phyloP scores from a whole-genome alignment of 371 early-diverging fungal genomes.

The Mortierella sp. region DNA sequence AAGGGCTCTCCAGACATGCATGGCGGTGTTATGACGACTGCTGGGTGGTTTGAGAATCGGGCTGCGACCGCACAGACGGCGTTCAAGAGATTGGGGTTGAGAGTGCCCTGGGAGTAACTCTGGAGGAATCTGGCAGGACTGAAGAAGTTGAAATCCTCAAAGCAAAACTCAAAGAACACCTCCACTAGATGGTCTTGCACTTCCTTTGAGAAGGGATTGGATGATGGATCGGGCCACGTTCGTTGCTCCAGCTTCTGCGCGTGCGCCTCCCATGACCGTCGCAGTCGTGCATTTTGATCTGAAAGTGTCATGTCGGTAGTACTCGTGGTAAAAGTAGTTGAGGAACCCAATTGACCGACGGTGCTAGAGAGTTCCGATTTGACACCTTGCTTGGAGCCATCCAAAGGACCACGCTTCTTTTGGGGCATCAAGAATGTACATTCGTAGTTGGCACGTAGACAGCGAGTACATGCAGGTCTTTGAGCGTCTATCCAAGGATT shows the following conservation, averaged over 20 bases:
- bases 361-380: neutral
- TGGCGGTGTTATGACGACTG: neutral
- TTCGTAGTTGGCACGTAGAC: neutral
- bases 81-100: neutral
- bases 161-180: constrained; percentile 3
- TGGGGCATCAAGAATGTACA: constrained; percentile 3
- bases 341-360: neutral
- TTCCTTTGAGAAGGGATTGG: neutral
- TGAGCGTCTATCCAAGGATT: neutral
- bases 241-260: neutral
- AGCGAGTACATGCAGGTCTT: neutral
- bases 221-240: neutral
- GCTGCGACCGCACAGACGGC: constrained; percentile 12
- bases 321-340: neutral
- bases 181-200: neutral
- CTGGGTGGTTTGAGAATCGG: constrained; percentile 8
- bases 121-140: neutral
- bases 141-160: neutral
- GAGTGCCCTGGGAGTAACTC: neutral
- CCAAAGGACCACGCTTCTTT: neutral
- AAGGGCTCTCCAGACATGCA: constrained; percentile 7
- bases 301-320: neutral
- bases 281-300: neutral
- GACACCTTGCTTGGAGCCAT: constrained; percentile 9
- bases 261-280: neutral